Conservation (phyloP, 2,329 filamentous ascomycete genomes). For the Fusarium torreyae region DNA sequence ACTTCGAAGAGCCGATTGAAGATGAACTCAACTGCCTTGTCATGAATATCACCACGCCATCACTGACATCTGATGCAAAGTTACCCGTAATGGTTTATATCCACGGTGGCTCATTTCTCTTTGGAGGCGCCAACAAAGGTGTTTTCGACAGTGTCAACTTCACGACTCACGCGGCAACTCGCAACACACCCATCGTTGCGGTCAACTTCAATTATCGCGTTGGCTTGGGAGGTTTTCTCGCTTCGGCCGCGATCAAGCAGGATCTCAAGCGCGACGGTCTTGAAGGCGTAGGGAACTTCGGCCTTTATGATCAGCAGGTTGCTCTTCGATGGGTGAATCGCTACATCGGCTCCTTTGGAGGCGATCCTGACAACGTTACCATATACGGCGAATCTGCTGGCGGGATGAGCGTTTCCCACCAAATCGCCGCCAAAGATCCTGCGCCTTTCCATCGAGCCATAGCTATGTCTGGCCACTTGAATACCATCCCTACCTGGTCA, state of each 20-base stretch:
- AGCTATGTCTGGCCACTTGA: slow-evolving; percentile 5
- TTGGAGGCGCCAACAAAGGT: slow-evolving; percentile 21
- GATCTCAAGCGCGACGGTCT: not conserved
- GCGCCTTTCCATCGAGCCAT: slow-evolving; percentile 13
- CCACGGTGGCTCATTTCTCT: slow-evolving; percentile 34
- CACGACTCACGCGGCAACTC: not conserved
- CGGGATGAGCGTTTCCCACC: slow-evolving; percentile 6
- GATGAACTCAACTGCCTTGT: slow-evolving; percentile 35
- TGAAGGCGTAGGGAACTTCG: not conserved
- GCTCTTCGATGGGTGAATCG: slow-evolving; percentile 10
- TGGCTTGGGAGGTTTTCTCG: slow-evolving; percentile 11
- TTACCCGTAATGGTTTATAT: slow-evolving; percentile 35
- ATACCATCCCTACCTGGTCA: slow-evolving; percentile 4
- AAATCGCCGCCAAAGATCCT: not conserved
- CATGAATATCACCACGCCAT: slow-evolving; percentile 28
- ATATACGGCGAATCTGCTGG: slow-evolving; percentile 12
- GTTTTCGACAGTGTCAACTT: slow-evolving; percentile 12
- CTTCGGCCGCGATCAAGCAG: not conserved
- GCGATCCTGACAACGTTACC: slow-evolving; percentile 5
- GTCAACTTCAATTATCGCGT: slow-evolving; percentile 17
- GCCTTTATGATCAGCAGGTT: slow-evolving; percentile 13
- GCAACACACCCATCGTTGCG: not conserved
- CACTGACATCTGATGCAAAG: not conserved
- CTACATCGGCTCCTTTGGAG: not conserved
- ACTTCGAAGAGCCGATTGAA: slow-evolving; percentile 27